Percentiles rank a stretch among this genome's conserved stretches.
Evolutionary conservation across 208 protist genomes (phyloP).

Genomic region (Phytomonas sp.): DNA sequence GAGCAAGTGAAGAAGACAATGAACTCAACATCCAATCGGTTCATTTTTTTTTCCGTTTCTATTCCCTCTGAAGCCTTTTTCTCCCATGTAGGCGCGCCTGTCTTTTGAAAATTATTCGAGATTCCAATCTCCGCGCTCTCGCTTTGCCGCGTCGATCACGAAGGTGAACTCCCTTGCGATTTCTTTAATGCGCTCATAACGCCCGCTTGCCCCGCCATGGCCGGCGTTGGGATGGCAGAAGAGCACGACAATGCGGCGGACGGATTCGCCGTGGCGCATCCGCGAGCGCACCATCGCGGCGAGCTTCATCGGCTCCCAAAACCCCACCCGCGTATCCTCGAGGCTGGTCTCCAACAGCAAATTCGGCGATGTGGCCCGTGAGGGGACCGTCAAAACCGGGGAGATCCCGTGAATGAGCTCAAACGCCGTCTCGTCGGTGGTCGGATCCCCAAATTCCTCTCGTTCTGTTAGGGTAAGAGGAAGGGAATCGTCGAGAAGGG

Average conservation of each 20-base stretch:
- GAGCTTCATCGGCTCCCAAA: conserved; percentile 59
- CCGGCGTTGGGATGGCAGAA: conserved; percentile 13
- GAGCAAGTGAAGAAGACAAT: not conserved
- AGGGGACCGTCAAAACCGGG: conserved; percentile 62
- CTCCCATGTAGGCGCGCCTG: not conserved
- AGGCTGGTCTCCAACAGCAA: conserved; percentile 57
- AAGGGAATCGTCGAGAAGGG: conserved; percentile 61
- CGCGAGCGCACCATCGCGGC: conserved; percentile 26
- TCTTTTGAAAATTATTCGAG: not conserved
- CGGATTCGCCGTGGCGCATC: not conserved
- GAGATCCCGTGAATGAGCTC: conserved; percentile 55
- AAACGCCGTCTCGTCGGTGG: conserved; percentile 44
- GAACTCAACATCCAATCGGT: not conserved
- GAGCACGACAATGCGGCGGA: conserved; percentile 14
- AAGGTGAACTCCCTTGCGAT: conserved; percentile 66
- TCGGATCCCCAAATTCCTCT: conserved; percentile 88
- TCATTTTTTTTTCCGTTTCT: not conserved
- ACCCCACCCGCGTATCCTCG: conserved; percentile 56
- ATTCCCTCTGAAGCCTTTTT: not conserved
- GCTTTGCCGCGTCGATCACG: conserved; percentile 10
- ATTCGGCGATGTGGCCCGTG: conserved; percentile 14
- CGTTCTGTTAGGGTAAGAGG: conserved; percentile 75
- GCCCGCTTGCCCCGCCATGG: conserved; percentile 47
- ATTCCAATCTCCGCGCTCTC: not conserved
- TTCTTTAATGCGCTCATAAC: conserved; percentile 49